Percentiles rank a stretch among this genome's conserved stretches.
Evolutionary conservation across 768 basidiomycete genomes (phyloP).

Genomic region (Termitomyces sp.): DNA sequence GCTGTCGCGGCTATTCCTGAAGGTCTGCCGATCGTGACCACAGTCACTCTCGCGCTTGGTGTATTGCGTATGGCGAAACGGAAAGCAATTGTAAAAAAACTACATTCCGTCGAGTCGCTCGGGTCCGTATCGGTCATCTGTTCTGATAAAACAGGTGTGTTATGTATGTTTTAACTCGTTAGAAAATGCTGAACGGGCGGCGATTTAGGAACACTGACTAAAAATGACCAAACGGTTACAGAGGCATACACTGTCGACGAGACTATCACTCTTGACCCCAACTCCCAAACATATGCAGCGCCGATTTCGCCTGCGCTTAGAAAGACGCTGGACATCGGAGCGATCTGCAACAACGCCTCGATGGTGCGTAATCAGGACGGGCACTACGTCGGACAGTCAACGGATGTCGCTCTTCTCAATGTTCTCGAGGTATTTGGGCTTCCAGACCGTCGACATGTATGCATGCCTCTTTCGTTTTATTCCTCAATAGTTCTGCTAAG

Average conservation of each 20-base stretch:
- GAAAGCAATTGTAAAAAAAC: constrained; percentile 95
- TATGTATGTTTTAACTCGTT: not conserved
- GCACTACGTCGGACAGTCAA: constrained; percentile 78
- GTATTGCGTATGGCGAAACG: constrained; percentile 91
- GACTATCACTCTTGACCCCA: constrained; percentile 56
- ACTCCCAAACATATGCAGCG: constrained; percentile 28
- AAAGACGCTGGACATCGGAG: constrained; percentile 77
- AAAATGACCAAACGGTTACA: constrained; percentile 93
- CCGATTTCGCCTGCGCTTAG: constrained; percentile 58
- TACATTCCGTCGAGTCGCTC: constrained; percentile 91
- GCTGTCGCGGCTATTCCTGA: constrained; percentile 99
- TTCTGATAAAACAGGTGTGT: constrained; percentile 89
- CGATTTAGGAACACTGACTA: constrained; percentile 76
- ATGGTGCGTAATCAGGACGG: constrained; percentile 60
- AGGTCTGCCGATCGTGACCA: constrained; percentile 94
- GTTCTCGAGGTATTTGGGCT: constrained; percentile 63
- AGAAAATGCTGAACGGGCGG: constrained; percentile 5
- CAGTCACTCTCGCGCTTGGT: constrained; percentile 92
- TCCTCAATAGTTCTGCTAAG: not conserved
- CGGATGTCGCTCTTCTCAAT: constrained; percentile 89
- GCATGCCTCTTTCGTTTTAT: constrained; percentile 26
- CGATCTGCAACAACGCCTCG: constrained; percentile 86
- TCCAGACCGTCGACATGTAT: constrained; percentile 65
- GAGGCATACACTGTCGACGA: constrained; percentile 89
- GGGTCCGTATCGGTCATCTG: constrained; percentile 97